Evolutionary conservation across 495 filamentous ascomycete species (phyloP).

Genomic region (Aspergillus leporis): DNA sequence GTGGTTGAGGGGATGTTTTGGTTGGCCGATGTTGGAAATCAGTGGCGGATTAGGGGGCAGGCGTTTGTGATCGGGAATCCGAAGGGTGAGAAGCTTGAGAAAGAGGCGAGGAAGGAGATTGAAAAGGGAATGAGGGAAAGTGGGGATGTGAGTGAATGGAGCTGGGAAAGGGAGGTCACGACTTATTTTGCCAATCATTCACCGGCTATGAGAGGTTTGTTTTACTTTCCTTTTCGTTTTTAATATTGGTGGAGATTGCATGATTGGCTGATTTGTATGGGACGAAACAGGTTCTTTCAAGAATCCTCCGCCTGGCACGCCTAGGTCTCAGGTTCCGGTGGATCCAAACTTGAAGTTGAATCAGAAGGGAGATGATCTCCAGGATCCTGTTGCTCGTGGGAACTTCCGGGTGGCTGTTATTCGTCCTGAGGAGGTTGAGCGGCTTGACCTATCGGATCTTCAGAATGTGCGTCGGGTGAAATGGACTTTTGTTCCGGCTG

Average conservation of each 20-base stretch:
- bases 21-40: slow-evolving; percentile 65
- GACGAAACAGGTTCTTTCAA: slow-evolving; percentile 60
- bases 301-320: slow-evolving; percentile 72
- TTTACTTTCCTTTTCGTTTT: slow-evolving; percentile 6
- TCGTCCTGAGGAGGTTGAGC: slow-evolving; percentile 76
- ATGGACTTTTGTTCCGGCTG: slow-evolving; percentile 51
- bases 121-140: slow-evolving; percentile 43
- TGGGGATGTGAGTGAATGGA: slow-evolving; percentile 47
- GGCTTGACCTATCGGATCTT: slow-evolving; percentile 69
- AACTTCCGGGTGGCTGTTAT: slow-evolving; percentile 90
- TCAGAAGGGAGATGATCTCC: slow-evolving; percentile 65
- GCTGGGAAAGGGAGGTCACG: slow-evolving; percentile 73
- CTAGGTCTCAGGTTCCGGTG: slow-evolving; percentile 44
- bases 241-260: background rate
- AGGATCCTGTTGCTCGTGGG: slow-evolving; percentile 64
- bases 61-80: slow-evolving; percentile 72
- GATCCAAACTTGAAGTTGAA: slow-evolving; percentile 59
- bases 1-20: slow-evolving; percentile 84
- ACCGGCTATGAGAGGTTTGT: slow-evolving; percentile 68
- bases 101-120: slow-evolving; percentile 45
- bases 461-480: slow-evolving; percentile 63
- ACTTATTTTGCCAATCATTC: slow-evolving; percentile 85
- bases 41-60: slow-evolving; percentile 81
- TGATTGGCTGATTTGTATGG: background rate
- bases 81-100: slow-evolving; percentile 51